Conservation (phyloP, 441 rosid species). For the Erodium trifolium region DNA sequence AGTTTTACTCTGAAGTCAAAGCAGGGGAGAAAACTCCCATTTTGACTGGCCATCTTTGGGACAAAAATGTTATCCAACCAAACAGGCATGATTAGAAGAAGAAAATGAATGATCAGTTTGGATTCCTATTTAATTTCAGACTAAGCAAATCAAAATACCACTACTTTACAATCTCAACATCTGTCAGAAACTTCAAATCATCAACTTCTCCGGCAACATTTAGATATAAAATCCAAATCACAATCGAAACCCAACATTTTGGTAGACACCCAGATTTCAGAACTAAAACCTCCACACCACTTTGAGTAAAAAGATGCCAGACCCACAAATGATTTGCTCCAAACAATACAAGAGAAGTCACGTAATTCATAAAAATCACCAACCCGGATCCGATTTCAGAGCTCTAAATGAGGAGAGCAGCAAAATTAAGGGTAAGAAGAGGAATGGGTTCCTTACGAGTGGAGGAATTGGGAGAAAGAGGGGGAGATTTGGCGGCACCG, state of each 20-base stretch:
- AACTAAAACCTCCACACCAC: neutral
- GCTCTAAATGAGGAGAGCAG: neutral
- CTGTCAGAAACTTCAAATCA: neutral
- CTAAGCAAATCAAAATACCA: too few species aligned
- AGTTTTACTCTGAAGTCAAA: neutral
- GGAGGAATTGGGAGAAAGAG: slow-evolving; percentile 44
- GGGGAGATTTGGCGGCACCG: slow-evolving; percentile 42
- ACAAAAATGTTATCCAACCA: neutral
- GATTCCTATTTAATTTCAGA: too few species aligned
- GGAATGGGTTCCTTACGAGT: slow-evolving; percentile 43
- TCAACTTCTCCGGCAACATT: neutral
- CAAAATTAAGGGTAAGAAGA: neutral
- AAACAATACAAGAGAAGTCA: neutral
- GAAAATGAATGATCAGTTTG: neutral
- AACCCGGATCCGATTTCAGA: neutral
- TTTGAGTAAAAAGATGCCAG: neutral
- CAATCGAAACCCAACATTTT: neutral
- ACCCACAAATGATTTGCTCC: neutral
- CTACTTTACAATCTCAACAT: neutral
- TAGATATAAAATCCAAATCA: neutral
- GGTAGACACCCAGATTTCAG: neutral
- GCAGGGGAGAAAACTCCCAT: neutral
- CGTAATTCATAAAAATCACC: neutral
- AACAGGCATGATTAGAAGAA: too few species aligned
- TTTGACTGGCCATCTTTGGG: neutral